Conservation (phyloP, 23 red algal species). For the Gracilaria caudata region DNA sequence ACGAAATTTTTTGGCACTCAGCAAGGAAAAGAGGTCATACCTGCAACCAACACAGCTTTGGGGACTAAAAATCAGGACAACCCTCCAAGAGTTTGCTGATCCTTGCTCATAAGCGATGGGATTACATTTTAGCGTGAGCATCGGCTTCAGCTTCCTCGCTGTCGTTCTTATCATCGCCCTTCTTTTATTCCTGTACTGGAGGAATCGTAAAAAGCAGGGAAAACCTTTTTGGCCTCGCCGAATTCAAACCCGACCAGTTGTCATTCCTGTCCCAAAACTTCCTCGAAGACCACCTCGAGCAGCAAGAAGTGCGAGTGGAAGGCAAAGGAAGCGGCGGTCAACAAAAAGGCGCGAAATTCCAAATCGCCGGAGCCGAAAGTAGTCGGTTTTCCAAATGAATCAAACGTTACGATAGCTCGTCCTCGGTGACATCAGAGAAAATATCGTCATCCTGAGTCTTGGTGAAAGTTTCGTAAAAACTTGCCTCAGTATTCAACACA, state of each 20-base stretch:
- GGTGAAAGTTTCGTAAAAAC: neutral
- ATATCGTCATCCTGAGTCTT: neutral
- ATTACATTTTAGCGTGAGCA: constrained; percentile 19
- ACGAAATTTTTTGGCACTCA: no score
- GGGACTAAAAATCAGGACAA: no score
- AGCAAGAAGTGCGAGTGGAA: neutral
- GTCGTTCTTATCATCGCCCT: constrained; percentile 37
- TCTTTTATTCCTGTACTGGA: constrained; percentile 27
- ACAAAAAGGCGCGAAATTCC: neutral
- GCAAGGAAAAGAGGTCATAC: no score
- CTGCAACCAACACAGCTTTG: no score
- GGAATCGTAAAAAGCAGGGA: constrained; percentile 16
- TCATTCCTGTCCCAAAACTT: constrained; percentile 28
- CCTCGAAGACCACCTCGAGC: constrained; percentile 29
- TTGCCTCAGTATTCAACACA: neutral
- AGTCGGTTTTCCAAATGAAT: neutral
- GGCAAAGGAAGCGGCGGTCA: neutral
- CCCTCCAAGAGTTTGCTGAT: no score
- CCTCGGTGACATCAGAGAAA: constrained; percentile 20
- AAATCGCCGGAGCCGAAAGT: neutral
- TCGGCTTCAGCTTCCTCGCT: constrained; percentile 31
- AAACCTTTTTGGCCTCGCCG: constrained; percentile 31
- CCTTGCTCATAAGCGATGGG: neutral
- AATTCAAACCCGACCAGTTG: constrained; percentile 31
- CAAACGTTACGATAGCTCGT: neutral